Evolutionary conservation across 2,329 filamentous ascomycete genomes (phyloP), one percentile per base, ranked within the genome.

Genomic region (Thielaviopsis ethacetica): DNA sequence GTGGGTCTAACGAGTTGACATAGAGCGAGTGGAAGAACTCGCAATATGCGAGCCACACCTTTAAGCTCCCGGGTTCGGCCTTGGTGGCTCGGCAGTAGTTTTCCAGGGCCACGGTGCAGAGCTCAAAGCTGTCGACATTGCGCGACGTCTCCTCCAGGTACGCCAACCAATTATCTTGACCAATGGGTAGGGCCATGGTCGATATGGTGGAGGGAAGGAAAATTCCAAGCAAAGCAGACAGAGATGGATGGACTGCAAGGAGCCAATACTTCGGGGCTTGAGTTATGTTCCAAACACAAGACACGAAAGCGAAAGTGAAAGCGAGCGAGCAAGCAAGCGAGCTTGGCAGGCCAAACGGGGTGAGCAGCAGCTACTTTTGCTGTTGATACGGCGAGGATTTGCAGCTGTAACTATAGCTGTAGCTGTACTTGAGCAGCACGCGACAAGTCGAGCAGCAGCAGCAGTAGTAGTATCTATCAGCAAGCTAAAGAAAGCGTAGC

Each of bases 141-240:
- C 77, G 74, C 59, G 77, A 80, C 64, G 86, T 80, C 69, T 91
- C 87, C 62, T 87, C 81, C 63, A 91, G 78, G 70, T 86, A 87
- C 65, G 86, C 85, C 64, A 86, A 71, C 87, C 87, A 93, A 68
- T 79, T 79, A 61, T 86, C 82, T 73, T 93, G 87, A 65, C 86
- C 86, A 64, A 89, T 76, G 53, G 85, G 84, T 61, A 69, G 74
- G 65, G 71, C 72, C 75, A 78, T 78, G 61, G 62, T 72, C 57
- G 61, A 17, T 15, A 17, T 44, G 38, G 38, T 44, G n/a, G 5
- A 7, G n/a, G 38, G 7, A 4, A n/a, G 2, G 38, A n/a, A 44
- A 44, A n/a, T 17, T n/a, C n/a, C n/a, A n/a, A n/a, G 38, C 17
- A n/a, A 17, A 17, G 17, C 17, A 44, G 15, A 7, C 15, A 44